phyloP scores from a whole-genome alignment of 1,284 basidiomycete species.

The Trametes sp. region DNA sequence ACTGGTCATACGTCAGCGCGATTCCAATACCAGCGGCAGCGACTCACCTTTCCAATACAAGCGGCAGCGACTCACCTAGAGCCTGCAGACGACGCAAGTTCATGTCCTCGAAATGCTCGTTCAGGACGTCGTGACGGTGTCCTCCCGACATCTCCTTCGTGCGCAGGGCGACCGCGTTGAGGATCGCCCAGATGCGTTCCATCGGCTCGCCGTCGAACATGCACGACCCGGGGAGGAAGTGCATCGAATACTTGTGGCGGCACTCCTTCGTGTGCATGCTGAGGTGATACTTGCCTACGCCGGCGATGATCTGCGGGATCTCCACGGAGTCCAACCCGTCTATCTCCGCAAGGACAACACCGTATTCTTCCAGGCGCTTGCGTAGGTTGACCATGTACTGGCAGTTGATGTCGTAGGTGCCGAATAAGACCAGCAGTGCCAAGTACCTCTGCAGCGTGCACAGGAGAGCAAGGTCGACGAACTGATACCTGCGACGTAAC shows the following conservation, averaged over 20 bases:
- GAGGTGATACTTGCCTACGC: conserved; percentile 36
- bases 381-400: conserved; percentile 18
- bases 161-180: conserved; percentile 23
- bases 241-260: conserved; percentile 28
- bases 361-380: neutral
- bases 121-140: conserved; percentile 33
- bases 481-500: neutral
- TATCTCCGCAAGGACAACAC: neutral
- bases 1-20: neutral
- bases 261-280: conserved; percentile 31
- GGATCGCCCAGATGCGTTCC: conserved; percentile 32
- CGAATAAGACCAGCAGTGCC: neutral
- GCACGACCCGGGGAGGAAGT: conserved; percentile 26
- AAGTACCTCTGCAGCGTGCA: conserved; percentile 14
- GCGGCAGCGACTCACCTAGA: neutral
- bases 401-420: conserved; percentile 23
- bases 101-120: conserved; percentile 23
- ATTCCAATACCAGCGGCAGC: no score
- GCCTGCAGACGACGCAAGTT: neutral
- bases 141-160: conserved; percentile 34
- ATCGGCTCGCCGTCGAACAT: conserved; percentile 33
- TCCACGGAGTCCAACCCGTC: no score
- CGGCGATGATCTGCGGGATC: conserved; percentile 5
- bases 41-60: neutral
- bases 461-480: conserved; percentile 17